Conservation (phyloP, 75 land plant species). For the Sequoiadendron giganteum region DNA sequence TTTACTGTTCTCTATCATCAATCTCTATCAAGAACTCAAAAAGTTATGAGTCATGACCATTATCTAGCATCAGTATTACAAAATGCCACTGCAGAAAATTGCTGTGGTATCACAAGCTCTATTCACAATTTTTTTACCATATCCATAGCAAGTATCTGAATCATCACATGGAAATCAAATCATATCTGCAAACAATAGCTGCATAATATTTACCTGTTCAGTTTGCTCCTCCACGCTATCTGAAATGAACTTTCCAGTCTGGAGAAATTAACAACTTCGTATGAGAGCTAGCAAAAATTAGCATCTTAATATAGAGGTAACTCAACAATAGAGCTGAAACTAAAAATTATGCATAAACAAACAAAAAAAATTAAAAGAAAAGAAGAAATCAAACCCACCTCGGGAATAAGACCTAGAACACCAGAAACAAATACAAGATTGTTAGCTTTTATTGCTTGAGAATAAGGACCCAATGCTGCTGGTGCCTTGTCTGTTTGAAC, state of each 20-base stretch:
- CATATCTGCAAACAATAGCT: slow-evolving; percentile 2
- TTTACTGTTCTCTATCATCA: background rate
- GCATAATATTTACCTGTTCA: slow-evolving; percentile 68
- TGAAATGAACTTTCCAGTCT: slow-evolving; percentile 93
- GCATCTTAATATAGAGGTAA: background rate
- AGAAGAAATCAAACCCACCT: slow-evolving; percentile 40
- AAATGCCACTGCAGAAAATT: background rate
- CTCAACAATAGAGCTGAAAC: background rate
- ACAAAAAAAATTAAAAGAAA: background rate
- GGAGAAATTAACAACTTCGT: slow-evolving; percentile 13
- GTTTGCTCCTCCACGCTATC: slow-evolving; percentile 89
- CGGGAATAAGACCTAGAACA: slow-evolving; percentile 87
- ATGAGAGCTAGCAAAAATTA: background rate
- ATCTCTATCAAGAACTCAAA: background rate
- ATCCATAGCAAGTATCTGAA: background rate
- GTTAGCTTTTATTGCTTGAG: slow-evolving; percentile 93
- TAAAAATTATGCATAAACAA: slow-evolving; percentile 7
- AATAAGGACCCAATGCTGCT: slow-evolving; percentile 94
- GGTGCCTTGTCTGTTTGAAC: slow-evolving; percentile 90
- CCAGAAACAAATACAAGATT: slow-evolving; percentile 88
- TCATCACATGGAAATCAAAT: background rate
- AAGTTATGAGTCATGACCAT: background rate
- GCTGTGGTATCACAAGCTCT: background rate
- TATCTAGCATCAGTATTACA: background rate
- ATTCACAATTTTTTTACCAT: background rate